Evolutionary conservation across 1,284 basidiomycete species (phyloP).

Genomic region (Sphagnurus paluster): DNA sequence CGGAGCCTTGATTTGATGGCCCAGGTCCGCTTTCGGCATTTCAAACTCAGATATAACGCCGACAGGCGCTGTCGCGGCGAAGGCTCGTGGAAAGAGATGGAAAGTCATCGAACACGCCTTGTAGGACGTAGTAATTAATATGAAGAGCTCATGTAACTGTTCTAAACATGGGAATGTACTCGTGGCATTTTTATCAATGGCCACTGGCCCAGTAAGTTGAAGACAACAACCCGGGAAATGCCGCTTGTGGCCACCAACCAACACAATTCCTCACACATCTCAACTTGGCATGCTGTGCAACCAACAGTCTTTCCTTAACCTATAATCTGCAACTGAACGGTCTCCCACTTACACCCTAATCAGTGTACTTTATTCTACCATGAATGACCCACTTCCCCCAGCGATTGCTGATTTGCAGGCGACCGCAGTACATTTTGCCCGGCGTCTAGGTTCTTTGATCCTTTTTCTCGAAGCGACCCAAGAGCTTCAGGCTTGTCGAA

Average conservation of each 20-base stretch:
- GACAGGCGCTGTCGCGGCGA: constrained; percentile 8
- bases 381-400: constrained; percentile 9
- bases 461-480: constrained; percentile 23
- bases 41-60: constrained; percentile 28
- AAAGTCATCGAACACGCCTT: constrained; percentile 21
- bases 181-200: constrained; percentile 4
- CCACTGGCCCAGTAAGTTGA: constrained; percentile 10
- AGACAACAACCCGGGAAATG: constrained; percentile 22
- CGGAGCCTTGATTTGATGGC: constrained; percentile 14
- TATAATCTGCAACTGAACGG: constrained; percentile 8
- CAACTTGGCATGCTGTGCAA: constrained; percentile 19
- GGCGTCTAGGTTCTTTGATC: constrained; percentile 20
- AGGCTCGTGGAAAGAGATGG: constrained; percentile 6
- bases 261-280: constrained; percentile 14
- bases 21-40: constrained; percentile 17
- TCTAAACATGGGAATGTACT: constrained; percentile 1
- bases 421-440: constrained; percentile 23
- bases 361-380: constrained; percentile 9
- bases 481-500: constrained; percentile 21
- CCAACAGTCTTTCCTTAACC: constrained; percentile 12
- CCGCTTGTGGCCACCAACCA: constrained; percentile 15
- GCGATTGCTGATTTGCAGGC: constrained; percentile 21
- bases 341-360: constrained; percentile 4
- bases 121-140: constrained; percentile 5
- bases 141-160: background rate